Evolutionary conservation across 805 yeast species (phyloP).

Genomic region (Candida sithepensis): DNA sequence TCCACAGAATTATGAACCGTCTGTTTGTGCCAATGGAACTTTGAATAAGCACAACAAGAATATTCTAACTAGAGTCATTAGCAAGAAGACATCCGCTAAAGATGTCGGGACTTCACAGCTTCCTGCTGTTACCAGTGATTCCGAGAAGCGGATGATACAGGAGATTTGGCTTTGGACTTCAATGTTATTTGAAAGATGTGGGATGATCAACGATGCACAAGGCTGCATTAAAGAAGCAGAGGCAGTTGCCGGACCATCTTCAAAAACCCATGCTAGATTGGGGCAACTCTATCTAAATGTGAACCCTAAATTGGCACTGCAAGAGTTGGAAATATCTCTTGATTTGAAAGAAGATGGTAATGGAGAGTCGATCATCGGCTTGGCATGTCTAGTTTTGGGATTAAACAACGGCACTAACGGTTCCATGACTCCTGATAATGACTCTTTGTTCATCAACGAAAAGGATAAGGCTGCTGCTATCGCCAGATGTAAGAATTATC

Average conservation of each 20-base stretch:
- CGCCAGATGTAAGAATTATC: conserved; percentile 48
- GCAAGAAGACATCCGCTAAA: conserved; percentile 9
- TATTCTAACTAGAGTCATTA: conserved; percentile 11
- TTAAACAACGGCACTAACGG: not conserved
- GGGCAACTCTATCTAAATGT: conserved; percentile 40
- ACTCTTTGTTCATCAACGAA: conserved; percentile 45
- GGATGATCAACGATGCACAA: conserved; percentile 56
- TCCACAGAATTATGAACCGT: conserved; percentile 2
- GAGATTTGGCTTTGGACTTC: conserved; percentile 75
- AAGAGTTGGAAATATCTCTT: conserved; percentile 62
- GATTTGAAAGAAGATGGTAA: conserved; percentile 43
- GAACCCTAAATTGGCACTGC: conserved; percentile 43
- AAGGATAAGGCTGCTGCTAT: conserved; percentile 58
- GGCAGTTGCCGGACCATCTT: conserved; percentile 40
- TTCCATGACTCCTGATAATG: conserved; percentile 6
- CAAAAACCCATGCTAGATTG: conserved; percentile 45
- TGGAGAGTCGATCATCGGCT: conserved; percentile 51
- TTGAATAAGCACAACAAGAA: conserved; percentile 15
- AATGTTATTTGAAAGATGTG: conserved; percentile 55
- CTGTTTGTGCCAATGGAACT: conserved; percentile 10
- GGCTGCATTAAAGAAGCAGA: conserved; percentile 74
- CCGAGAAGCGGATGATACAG: conserved; percentile 44
- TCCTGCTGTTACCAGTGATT: conserved; percentile 1
- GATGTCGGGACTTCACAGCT: conserved; percentile 8
- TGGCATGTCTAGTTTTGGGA: conserved; percentile 47